These are phyloP conservation scores for Cystofilobasidium capitatum DNA, from an alignment of 768 basidiomycete genomes.

Conservation along the genomic window DNA sequence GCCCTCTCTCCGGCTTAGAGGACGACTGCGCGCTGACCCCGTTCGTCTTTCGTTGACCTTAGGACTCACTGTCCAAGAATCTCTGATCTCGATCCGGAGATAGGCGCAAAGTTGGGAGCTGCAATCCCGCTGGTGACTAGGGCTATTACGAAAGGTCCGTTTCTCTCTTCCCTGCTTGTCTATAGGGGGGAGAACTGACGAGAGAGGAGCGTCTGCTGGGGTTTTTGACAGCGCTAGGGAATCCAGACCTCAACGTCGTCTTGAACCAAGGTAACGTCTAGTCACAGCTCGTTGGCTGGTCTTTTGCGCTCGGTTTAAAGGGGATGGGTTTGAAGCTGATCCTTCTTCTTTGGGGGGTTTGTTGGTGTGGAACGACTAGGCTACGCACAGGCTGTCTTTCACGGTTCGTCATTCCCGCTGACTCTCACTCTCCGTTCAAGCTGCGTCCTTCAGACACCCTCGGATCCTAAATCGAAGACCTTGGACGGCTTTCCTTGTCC, in stretches of 20 bases:
- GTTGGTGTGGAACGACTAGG: neutral
- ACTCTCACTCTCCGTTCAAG: too few species aligned
- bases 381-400: neutral
- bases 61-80: constrained; percentile 12
- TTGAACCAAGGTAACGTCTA: constrained; percentile 7
- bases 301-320: too few species aligned
- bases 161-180: too few species aligned
- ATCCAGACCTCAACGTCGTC: constrained; percentile 10
- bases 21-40: neutral
- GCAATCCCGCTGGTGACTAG: constrained; percentile 8
- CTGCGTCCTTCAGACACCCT: too few species aligned
- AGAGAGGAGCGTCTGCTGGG: neutral
- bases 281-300: neutral
- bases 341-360: neutral
- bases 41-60: neutral
- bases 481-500: too few species aligned
- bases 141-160: constrained; percentile 8
- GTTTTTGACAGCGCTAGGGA: neutral
- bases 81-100: neutral
- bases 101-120: constrained; percentile 1
- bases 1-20: too few species aligned
- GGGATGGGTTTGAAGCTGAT: neutral
- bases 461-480: too few species aligned
- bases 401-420: neutral
- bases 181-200: neutral